These are phyloP conservation scores for Vachellia pachyceras DNA, from an alignment of 306 rosid genomes.

Conservation along the genomic window DNA sequence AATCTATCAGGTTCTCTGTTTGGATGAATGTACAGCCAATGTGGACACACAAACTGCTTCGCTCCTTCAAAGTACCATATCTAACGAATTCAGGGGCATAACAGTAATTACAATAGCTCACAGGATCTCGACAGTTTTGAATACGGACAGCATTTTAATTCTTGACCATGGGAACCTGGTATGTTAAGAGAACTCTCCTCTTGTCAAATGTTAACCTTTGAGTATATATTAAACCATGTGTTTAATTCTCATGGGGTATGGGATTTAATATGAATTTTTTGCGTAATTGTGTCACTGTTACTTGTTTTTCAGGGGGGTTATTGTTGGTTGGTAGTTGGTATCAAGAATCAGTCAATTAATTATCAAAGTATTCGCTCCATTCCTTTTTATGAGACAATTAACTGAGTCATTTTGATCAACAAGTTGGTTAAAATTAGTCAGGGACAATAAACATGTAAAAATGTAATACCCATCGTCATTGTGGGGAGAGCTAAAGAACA, in stretches of 20 bases:
- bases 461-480: too few relatives aligned
- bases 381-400: too few relatives aligned
- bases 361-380: background rate
- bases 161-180: conserved; percentile 91
- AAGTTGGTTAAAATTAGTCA: too few relatives aligned
- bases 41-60: conserved; percentile 89
- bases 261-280: background rate
- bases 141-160: conserved; percentile 77
- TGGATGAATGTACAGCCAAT: conserved; percentile 97
- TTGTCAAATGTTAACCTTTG: background rate
- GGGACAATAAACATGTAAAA: too few relatives aligned
- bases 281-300: background rate
- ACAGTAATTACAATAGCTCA: conserved; percentile 95
- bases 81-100: conserved; percentile 77
- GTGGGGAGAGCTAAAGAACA: too few relatives aligned
- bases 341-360: background rate
- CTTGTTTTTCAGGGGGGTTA: background rate
- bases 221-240: background rate
- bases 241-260: background rate
- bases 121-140: conserved; percentile 84
- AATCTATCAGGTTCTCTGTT: conserved; percentile 81
- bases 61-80: conserved; percentile 72
- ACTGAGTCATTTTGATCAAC: too few relatives aligned
- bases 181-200: conserved; percentile 37
- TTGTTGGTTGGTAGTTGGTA: background rate